Evolutionary conservation across 305 asterid genomes (phyloP).

Genomic region (Fraxinus platypoda): DNA sequence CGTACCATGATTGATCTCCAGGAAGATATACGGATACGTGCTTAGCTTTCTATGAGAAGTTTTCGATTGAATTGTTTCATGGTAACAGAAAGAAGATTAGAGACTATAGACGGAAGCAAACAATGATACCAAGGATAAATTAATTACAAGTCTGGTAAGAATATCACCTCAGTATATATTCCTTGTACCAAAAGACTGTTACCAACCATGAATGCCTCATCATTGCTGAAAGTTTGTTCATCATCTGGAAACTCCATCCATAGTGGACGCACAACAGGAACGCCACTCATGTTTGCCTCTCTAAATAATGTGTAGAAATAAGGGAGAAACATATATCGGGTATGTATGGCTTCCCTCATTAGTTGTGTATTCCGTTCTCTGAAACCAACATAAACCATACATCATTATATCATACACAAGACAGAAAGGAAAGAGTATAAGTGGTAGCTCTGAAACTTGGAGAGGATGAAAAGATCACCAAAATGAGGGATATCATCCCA

Average conservation of each 20-base stretch:
- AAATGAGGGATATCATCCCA: background rate
- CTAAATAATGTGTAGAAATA: constrained; percentile 92
- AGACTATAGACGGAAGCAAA: constrained; percentile 7
- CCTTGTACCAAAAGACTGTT: constrained; percentile 93
- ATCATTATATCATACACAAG: constrained; percentile 20
- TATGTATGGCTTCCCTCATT: constrained; percentile 79
- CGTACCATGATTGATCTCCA: constrained; percentile 84
- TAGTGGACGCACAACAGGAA: constrained; percentile 91
- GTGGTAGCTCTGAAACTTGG: background rate
- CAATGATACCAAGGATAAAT: background rate
- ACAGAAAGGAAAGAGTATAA: background rate
- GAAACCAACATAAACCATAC: constrained; percentile 32
- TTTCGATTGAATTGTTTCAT: constrained; percentile 10
- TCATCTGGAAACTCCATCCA: constrained; percentile 99
- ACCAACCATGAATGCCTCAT: constrained; percentile 98
- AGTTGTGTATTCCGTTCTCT: constrained; percentile 83
- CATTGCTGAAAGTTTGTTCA: constrained; percentile 75
- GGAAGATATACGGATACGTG: constrained; percentile 87
- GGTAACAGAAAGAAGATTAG: constrained; percentile 4
- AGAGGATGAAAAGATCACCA: background rate
- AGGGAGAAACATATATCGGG: constrained; percentile 88
- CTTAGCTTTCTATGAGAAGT: constrained; percentile 61
- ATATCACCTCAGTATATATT: constrained; percentile 70
- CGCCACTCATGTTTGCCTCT: constrained; percentile 84
- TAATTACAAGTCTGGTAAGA: constrained; percentile 2